Conservation (phyloP, 208 protist genomes). For the Leishmania major region DNA sequence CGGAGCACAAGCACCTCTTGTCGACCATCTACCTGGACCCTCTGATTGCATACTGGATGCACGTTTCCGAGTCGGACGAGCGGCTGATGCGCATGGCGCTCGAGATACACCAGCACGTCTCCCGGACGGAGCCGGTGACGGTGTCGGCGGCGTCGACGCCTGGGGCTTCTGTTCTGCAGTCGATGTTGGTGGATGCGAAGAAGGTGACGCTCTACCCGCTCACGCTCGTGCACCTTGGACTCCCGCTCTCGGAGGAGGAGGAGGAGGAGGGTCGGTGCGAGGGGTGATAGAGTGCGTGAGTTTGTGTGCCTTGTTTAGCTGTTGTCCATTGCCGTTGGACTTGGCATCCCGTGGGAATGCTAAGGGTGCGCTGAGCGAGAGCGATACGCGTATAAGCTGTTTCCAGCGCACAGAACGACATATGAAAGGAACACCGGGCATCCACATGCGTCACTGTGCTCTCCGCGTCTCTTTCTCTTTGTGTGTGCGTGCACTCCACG, state of each 20-base stretch:
- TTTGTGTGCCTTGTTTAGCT: not conserved
- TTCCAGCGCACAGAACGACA: not conserved
- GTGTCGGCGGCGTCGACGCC: constrained; percentile 20
- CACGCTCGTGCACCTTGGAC: constrained; percentile 50
- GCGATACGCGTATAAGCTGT: not conserved
- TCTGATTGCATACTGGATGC: constrained; percentile 80
- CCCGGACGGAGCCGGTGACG: constrained; percentile 47
- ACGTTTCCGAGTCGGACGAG: constrained; percentile 45
- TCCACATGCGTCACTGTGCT: not conserved
- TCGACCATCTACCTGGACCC: constrained; percentile 78
- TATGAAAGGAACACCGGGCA: not conserved
- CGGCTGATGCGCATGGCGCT: constrained; percentile 53
- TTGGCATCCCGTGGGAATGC: not conserved
- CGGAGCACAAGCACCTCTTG: constrained; percentile 85
- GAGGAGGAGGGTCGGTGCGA: not conserved
- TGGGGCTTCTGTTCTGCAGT: constrained; percentile 8
- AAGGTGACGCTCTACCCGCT: constrained; percentile 50
- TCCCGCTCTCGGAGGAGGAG: constrained; percentile 39
- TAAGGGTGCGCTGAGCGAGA: not conserved
- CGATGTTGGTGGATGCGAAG: constrained; percentile 28
- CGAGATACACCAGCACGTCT: constrained; percentile 72
- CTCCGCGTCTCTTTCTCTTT: not conserved
- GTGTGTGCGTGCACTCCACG: not conserved
- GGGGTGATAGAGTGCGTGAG: not conserved
- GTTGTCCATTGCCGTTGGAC: not conserved